Percentiles rank a stretch among this genome's conserved stretches.
These are phyloP conservation scores for Viridothelium virens DNA, from an alignment of 495 filamentous ascomycete genomes.

Conservation along the genomic window DNA sequence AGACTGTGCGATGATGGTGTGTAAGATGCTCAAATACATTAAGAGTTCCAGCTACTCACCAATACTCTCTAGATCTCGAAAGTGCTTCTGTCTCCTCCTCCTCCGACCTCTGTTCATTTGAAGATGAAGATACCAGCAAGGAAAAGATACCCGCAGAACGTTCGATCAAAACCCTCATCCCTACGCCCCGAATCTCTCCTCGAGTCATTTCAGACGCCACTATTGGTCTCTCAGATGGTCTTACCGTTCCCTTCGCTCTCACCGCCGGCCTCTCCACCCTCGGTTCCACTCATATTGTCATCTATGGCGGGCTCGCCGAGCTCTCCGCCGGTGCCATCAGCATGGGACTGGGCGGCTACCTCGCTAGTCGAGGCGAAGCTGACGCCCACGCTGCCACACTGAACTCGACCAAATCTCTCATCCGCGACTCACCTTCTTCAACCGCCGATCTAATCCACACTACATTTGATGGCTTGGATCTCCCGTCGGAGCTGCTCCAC, in stretches of 20 bases:
- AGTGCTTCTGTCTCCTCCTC: background rate
- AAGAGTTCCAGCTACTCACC: background rate
- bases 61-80: background rate
- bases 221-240: constrained; percentile 25
- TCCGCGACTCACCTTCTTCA: too few relatives aligned
- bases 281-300: constrained; percentile 44
- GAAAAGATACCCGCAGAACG: background rate
- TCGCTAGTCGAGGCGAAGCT: constrained; percentile 64
- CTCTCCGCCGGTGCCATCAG: constrained; percentile 52
- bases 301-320: constrained; percentile 53
- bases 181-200: constrained; percentile 17
- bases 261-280: constrained; percentile 41
- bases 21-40: background rate
- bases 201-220: constrained; percentile 26
- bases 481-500: constrained; percentile 10
- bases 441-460: constrained; percentile 7
- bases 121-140: background rate
- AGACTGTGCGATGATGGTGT: background rate
- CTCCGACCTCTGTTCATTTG: background rate
- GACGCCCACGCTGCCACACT: constrained; percentile 22
- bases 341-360: constrained; percentile 52
- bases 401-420: background rate
- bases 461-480: constrained; percentile 15
- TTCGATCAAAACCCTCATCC: background rate
- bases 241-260: constrained; percentile 28